phyloP scores from a whole-genome alignment of 441 rosid genomes.

The Populus hybrid region DNA sequence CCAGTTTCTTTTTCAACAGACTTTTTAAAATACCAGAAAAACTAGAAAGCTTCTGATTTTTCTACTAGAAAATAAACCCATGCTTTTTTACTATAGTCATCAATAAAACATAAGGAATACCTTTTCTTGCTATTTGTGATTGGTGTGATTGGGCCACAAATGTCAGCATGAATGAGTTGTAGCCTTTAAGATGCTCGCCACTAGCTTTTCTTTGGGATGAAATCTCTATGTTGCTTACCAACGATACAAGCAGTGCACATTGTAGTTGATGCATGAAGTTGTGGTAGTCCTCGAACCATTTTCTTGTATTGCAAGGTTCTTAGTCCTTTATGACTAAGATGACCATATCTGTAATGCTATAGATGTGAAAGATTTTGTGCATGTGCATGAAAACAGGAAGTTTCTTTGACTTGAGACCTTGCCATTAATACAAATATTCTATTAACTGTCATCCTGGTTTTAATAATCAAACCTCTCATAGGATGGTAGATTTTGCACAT shows the following conservation, averaged over 20 bases:
- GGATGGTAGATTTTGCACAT: not conserved
- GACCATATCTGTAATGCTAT: not conserved
- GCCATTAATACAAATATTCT: not conserved
- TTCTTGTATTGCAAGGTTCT: not conserved
- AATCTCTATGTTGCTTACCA: not conserved
- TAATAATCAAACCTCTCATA: not conserved
- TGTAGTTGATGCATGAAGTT: not conserved
- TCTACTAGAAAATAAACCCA: too few species aligned
- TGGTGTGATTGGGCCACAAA: too few species aligned
- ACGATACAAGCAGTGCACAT: not conserved
- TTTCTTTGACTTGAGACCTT: not conserved
- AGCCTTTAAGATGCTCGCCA: not conserved
- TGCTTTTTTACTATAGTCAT: too few species aligned
- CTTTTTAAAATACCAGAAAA: too few species aligned
- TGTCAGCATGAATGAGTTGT: not conserved
- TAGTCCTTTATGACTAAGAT: slow-evolving; percentile 1
- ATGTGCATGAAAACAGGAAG: not conserved
- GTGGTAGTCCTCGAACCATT: not conserved
- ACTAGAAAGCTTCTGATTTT: too few species aligned
- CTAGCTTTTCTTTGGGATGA: not conserved
- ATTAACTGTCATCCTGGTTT: not conserved
- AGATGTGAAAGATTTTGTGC: not conserved
- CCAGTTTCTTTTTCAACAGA: too few species aligned
- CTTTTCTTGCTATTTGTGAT: too few species aligned
- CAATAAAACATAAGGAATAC: too few species aligned